Percentiles rank a stretch among this genome's conserved stretches.
Conservation (phyloP, 2,329 filamentous ascomycete genomes). For the Alternaria alternata region DNA sequence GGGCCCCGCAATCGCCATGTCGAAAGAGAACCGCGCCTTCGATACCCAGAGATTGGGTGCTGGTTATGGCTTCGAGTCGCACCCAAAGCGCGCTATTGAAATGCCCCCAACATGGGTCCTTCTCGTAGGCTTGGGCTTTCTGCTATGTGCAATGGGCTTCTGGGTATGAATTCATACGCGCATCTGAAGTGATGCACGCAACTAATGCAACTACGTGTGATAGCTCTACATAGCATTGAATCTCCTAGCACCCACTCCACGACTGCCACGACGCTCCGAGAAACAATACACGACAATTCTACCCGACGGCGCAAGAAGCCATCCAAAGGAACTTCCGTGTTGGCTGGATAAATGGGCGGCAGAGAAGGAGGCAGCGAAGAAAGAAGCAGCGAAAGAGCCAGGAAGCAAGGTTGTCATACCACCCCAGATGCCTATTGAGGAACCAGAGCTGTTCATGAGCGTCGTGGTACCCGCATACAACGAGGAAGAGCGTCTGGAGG, state of each 20-base stretch:
- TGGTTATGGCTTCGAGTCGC: conserved; percentile 41
- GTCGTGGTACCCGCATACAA: conserved; percentile 97
- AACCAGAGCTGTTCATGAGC: conserved; percentile 83
- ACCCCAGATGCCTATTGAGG: conserved; percentile 67
- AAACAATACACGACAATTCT: conserved; percentile 83
- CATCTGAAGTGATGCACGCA: neutral
- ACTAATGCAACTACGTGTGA: conserved; percentile 5
- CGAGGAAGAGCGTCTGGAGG: conserved; percentile 81
- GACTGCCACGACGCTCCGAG: conserved; percentile 76
- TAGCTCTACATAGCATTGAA: conserved; percentile 74
- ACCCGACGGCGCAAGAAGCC: conserved; percentile 66
- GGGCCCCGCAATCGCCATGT: conserved; percentile 25
- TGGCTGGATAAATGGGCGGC: conserved; percentile 82
- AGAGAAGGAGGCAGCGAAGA: conserved; percentile 60
- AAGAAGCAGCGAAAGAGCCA: conserved; percentile 36
- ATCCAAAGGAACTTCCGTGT: conserved; percentile 72
- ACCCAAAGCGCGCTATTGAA: conserved; percentile 30
- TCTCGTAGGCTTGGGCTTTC: conserved; percentile 33
- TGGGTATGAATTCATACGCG: conserved; percentile 34
- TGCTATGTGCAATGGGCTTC: conserved; percentile 35
- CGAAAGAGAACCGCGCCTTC: conserved; percentile 37
- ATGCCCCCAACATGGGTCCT: conserved; percentile 47
- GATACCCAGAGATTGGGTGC: conserved; percentile 30
- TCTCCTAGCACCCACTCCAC: conserved; percentile 81
- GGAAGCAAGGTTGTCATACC: conserved; percentile 32